A percentile compares a stretch with the other conserved stretches of the same genome.
Conservation (phyloP, 371 early-diverging fungal species). For the Apophysomyces ossiformis region DNA sequence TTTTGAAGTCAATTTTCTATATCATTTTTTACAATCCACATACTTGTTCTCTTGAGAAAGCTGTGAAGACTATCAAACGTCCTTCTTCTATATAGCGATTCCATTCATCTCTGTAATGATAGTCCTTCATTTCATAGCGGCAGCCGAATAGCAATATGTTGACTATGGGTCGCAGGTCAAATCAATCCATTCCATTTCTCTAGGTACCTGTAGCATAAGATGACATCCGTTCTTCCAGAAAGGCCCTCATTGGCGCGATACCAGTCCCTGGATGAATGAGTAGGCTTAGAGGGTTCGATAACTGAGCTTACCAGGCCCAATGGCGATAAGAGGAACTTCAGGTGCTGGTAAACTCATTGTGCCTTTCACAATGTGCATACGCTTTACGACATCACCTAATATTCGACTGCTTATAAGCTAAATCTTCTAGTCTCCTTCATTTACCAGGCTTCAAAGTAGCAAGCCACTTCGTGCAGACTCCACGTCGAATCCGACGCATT, state of each 20-base stretch:
- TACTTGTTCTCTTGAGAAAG: conserved; percentile 76
- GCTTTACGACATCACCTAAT: conserved; percentile 47
- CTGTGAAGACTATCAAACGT: conserved; percentile 62
- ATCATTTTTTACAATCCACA: background rate
- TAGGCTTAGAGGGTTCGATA: background rate
- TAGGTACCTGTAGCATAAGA: conserved; percentile 46
- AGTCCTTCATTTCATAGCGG: conserved; percentile 74
- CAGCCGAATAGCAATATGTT: conserved; percentile 86
- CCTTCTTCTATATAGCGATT: conserved; percentile 49
- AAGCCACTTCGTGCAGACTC: conserved; percentile 88
- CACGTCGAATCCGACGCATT: conserved; percentile 69
- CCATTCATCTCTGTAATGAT: conserved; percentile 74
- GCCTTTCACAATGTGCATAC: conserved; percentile 68
- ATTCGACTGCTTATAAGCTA: background rate
- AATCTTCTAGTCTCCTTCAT: background rate
- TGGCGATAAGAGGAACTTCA: conserved; percentile 67
- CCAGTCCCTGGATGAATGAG: conserved; percentile 70
- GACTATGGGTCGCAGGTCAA: conserved; percentile 25
- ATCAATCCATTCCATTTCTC: background rate
- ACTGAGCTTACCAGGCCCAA: conserved; percentile 71
- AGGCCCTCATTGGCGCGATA: conserved; percentile 88
- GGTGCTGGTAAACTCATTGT: conserved; percentile 72
- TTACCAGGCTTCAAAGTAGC: conserved; percentile 39
- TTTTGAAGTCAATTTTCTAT: background rate
- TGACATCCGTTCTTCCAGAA: conserved; percentile 71